Evolutionary conservation across 345 rosid genomes (phyloP), one percentile per base, ranked within the genome.

Genomic region (Erucastrum elatum): DNA sequence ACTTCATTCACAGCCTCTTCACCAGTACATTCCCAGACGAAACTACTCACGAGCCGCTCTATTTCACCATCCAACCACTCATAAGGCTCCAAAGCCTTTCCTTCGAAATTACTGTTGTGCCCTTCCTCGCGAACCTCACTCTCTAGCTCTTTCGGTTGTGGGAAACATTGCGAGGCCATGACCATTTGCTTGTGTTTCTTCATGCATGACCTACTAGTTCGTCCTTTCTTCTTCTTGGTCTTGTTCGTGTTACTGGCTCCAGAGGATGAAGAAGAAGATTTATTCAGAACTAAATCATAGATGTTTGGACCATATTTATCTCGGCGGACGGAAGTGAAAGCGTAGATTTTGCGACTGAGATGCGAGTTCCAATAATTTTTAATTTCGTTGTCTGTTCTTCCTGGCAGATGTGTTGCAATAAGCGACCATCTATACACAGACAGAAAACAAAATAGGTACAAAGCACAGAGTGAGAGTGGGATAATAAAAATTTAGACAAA

Each of bases 321-420:
- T 66, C 66, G 17, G 2, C 77, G 27, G 15, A 30, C 55, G 3
- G 12, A 33, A 8, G 62, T 76, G 80, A 87, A 84, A 35, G 84
- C 60, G 65, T 86, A 88, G 27, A 90, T 85, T 83, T 84, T 90
- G 66, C 98, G 78, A 76, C 93, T 87, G 26, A 91, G 83, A 76
- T 91, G 95, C 27, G 94, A 90, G 71, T 91, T 93, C 98, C 98
- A 93, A 64, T 90, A 88, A 74, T 93, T 93, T 84, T 93, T 93
- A 15, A 93, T 91, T 85, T 93, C 97, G 75, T 93, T 93, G 74
- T 93, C 98, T 25, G 98, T 90, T 77, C 97, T 79, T 75, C 97
- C 97, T 25, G 93, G 94, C 76, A 91, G 65, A 58, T 88, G 91
- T 66, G 90, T 87, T 7, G 98, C 98, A 68, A 93, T 91, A 30